A percentile compares a stretch with the other conserved stretches of the same genome.
phyloP scores from a whole-genome alignment of 495 filamentous ascomycete species.

The Daldinia concentrica region DNA sequence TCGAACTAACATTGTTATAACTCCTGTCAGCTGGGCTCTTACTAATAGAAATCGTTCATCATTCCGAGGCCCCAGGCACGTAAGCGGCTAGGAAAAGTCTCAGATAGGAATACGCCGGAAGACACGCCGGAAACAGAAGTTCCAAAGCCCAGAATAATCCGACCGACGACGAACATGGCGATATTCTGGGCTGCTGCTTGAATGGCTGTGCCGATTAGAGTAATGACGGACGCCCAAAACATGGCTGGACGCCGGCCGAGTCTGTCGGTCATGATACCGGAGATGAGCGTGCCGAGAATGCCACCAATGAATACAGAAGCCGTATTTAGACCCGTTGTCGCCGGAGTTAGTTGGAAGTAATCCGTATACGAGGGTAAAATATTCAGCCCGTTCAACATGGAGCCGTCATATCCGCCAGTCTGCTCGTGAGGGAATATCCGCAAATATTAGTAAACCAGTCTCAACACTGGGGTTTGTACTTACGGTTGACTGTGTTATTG shows the following conservation, averaged over 20 bases:
- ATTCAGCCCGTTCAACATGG: constrained; percentile 63
- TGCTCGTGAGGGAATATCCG: constrained; percentile 9
- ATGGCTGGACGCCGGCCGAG: constrained; percentile 2
- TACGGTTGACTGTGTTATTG: background rate
- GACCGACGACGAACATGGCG: background rate
- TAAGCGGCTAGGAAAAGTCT: constrained; percentile 55
- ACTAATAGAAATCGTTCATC: constrained; percentile 64
- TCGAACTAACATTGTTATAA: background rate
- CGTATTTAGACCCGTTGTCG: constrained; percentile 58
- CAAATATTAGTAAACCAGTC: background rate
- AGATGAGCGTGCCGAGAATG: constrained; percentile 50
- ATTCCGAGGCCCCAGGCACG: constrained; percentile 58
- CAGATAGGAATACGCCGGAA: constrained; percentile 53
- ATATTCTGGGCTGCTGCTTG: background rate
- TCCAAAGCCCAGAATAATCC: background rate
- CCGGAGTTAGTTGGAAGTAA: constrained; percentile 59
- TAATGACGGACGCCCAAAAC: background rate
- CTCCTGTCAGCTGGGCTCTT: constrained; percentile 16
- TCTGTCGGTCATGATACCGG: constrained; percentile 52
- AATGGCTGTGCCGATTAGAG: background rate
- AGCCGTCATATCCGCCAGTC: constrained; percentile 60
- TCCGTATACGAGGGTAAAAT: constrained; percentile 59
- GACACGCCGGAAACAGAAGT: constrained; percentile 49
- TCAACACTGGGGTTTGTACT: background rate
- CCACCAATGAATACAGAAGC: constrained; percentile 59